phyloP scores from a whole-genome alignment of 805 yeast genomes.

The Phaffomyces antillensis region DNA sequence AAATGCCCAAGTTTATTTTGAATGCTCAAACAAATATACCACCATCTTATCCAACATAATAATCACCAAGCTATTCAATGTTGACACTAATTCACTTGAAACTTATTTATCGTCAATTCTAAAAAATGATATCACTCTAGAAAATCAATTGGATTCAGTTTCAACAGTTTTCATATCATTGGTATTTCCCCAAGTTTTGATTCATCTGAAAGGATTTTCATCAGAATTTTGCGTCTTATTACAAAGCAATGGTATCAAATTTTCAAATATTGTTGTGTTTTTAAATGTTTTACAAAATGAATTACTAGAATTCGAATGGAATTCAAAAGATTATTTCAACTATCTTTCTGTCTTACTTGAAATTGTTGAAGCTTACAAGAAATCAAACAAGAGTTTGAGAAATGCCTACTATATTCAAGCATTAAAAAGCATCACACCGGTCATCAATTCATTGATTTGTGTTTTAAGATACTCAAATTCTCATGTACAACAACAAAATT shows the following conservation, averaged over 20 bases:
- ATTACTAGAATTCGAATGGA: slow-evolving; percentile 20
- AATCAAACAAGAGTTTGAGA: slow-evolving; percentile 11
- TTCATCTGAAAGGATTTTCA: slow-evolving; percentile 25
- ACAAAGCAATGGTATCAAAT: slow-evolving; percentile 14
- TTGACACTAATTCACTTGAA: slow-evolving; percentile 17
- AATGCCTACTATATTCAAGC: slow-evolving; percentile 13
- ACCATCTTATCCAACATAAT: slow-evolving; percentile 31
- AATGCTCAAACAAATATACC: slow-evolving; percentile 25
- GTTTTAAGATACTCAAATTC: slow-evolving; percentile 15
- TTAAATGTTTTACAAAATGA: slow-evolving; percentile 15
- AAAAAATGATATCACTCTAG: slow-evolving; percentile 5
- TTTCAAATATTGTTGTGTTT: slow-evolving; percentile 17
- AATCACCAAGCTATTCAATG: slow-evolving; percentile 24
- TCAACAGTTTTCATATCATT: slow-evolving; percentile 15
- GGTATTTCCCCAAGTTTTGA: slow-evolving; percentile 24
- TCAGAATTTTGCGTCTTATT: slow-evolving; percentile 18
- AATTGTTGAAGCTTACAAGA: slow-evolving; percentile 17
- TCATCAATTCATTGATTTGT: slow-evolving; percentile 13
- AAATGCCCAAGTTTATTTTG: slow-evolving; percentile 24
- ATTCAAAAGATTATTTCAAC: slow-evolving; percentile 20
- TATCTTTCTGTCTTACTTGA: slow-evolving; percentile 18
- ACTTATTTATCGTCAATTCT: slow-evolving; percentile 13
- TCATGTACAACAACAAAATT: slow-evolving; percentile 22
- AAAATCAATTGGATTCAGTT: slow-evolving; percentile 8
- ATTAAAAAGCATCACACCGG: slow-evolving; percentile 12